Conservation (phyloP, 2,329 filamentous ascomycete species). For the Colletotrichum paranaense region DNA sequence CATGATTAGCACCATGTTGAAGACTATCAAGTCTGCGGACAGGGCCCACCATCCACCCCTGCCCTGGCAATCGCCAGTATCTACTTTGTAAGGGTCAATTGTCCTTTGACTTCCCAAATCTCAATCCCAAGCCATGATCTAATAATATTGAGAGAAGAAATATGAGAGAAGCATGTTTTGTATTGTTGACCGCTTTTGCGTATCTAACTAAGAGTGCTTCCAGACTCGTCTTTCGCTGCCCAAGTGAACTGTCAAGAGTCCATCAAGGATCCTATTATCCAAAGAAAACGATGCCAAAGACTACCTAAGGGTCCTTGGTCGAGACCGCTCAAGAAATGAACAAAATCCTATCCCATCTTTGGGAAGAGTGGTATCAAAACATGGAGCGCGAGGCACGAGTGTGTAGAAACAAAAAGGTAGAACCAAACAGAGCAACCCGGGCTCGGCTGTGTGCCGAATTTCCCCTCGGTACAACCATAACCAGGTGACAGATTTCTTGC, state of each 20-base stretch:
- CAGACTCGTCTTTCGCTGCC: neutral
- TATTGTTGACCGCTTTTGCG: neutral
- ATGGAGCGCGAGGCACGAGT: constrained; percentile 8
- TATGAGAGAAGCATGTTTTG: neutral
- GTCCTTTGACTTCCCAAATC: neutral
- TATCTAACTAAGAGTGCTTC: neutral
- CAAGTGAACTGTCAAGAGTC: neutral
- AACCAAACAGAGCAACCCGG: neutral
- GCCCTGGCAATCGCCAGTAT: neutral
- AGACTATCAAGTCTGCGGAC: neutral
- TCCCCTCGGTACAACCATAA: neutral
- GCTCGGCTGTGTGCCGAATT: constrained; percentile 2
- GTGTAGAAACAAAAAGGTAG: constrained; percentile 13
- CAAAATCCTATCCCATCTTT: constrained; percentile 23
- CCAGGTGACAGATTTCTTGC: neutral
- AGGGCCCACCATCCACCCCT: neutral
- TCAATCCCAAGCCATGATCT: neutral
- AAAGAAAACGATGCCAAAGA: constrained; percentile 10
- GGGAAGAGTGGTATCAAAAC: constrained; percentile 33
- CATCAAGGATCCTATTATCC: neutral
- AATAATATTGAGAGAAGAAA: too few relatives aligned
- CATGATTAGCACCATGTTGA: neutral
- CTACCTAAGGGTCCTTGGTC: constrained; percentile 3
- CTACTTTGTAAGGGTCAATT: neutral
- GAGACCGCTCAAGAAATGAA: constrained; percentile 22